Evolutionary conservation across 306 rosid species (phyloP).

Genomic region (Rosa rugosa): DNA sequence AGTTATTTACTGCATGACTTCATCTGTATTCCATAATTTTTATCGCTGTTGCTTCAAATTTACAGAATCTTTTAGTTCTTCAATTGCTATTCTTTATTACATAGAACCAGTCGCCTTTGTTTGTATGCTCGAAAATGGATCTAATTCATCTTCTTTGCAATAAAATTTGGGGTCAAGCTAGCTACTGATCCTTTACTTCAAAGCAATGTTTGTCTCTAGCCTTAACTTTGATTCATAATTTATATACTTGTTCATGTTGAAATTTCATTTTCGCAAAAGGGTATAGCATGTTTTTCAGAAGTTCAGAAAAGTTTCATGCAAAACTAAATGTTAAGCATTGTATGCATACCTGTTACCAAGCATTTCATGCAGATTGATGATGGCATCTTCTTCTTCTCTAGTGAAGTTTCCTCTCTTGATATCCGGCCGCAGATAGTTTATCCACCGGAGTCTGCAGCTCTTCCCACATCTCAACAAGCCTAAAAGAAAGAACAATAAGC

Average conservation of each 20-base stretch:
- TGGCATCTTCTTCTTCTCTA: conserved; percentile 68
- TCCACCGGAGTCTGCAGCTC: conserved; percentile 93
- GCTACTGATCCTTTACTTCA: conserved; percentile 6
- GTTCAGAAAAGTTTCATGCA: background rate
- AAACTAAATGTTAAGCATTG: background rate
- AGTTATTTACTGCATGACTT: conserved; percentile 15
- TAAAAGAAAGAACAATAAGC: conserved; percentile 23
- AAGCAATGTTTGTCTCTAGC: conserved; percentile 10
- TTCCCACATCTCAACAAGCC: conserved; percentile 92
- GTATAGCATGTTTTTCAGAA: background rate
- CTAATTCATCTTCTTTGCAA: conserved; percentile 6
- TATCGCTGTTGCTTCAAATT: conserved; percentile 22
- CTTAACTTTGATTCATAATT: background rate
- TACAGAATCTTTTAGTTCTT: conserved; percentile 41
- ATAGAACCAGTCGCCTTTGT: background rate
- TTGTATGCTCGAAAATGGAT: conserved; percentile 12
- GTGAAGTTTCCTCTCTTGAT: conserved; percentile 95
- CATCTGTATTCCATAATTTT: conserved; percentile 34
- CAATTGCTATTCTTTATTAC: conserved; percentile 17
- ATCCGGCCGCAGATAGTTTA: conserved; percentile 81
- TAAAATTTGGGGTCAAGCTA: background rate
- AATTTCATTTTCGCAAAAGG: background rate
- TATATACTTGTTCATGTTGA: background rate
- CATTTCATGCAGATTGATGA: conserved; percentile 62
- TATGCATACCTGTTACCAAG: conserved; percentile 79